phyloP scores from a whole-genome alignment of 2,329 filamentous ascomycete species.

The Lecanosticta acicola region DNA sequence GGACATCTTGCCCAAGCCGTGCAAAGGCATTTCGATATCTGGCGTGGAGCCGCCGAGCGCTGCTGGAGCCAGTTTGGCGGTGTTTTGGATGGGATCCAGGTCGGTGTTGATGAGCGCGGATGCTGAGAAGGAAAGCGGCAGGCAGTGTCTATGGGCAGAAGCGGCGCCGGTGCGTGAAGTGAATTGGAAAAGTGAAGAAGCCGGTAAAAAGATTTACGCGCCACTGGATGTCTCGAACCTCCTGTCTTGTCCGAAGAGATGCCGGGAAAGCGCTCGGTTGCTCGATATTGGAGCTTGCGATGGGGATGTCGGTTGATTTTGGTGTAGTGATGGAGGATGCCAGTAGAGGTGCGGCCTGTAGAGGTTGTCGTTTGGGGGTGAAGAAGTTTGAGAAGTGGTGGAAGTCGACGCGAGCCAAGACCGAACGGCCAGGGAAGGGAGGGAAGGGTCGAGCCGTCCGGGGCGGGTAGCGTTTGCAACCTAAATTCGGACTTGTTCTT shows the following conservation, averaged over 20 bases:
- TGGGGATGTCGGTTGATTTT: not conserved
- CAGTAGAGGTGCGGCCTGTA: not conserved
- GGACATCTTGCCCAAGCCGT: conserved; percentile 5
- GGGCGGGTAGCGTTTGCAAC: not conserved
- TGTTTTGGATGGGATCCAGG: not conserved
- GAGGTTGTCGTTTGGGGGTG: not conserved
- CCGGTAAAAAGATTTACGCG: not conserved
- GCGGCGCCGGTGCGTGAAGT: not conserved
- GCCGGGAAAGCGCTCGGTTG: too few species aligned
- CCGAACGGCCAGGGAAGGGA: not conserved
- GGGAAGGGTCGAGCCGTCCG: not conserved
- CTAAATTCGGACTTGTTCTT: not conserved
- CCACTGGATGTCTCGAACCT: too few species aligned
- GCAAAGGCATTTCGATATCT: conserved; percentile 12
- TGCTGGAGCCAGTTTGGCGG: conserved; percentile 2
- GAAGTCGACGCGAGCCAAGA: not conserved
- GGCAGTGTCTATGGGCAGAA: not conserved
- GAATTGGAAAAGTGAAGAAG: not conserved
- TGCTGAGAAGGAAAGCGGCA: too few species aligned
- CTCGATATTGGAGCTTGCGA: too few species aligned
- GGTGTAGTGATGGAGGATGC: not conserved
- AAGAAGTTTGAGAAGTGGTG: not conserved
- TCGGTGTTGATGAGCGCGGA: not conserved
- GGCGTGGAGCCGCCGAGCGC: conserved; percentile 13
- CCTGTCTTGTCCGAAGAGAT: too few species aligned